phyloP scores from a whole-genome alignment of 169 alveolate genomes.

The Pseudocohnilembus persalinus region DNA sequence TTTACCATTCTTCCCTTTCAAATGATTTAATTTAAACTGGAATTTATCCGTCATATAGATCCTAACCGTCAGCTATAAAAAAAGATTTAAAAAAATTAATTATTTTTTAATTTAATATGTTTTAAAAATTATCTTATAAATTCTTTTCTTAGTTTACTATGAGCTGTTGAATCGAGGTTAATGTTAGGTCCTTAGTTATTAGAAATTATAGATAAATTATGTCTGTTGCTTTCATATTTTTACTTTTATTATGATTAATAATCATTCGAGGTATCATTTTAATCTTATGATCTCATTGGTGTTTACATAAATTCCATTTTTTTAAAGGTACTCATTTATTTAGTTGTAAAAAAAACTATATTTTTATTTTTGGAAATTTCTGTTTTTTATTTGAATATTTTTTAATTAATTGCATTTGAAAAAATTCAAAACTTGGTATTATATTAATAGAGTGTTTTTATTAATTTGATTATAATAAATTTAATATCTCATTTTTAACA shows the following conservation, averaged over 20 bases:
- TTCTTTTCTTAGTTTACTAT: too few species aligned
- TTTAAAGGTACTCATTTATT: not conserved
- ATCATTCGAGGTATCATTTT: not conserved
- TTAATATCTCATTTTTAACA: too few species aligned
- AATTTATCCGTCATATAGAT: not conserved
- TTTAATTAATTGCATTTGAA: too few species aligned
- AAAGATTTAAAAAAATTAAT: not conserved
- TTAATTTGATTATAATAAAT: too few species aligned
- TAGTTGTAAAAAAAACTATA: too few species aligned
- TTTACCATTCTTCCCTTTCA: not conserved
- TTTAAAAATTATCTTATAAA: too few species aligned
- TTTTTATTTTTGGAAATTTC: not conserved
- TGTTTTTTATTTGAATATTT: too few species aligned
- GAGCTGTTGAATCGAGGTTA: not conserved
- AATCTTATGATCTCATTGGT: not conserved
- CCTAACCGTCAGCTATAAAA: not conserved
- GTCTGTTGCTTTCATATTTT: not conserved
- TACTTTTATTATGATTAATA: not conserved
- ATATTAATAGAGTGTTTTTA: too few species aligned
- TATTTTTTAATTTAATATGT: too few species aligned
- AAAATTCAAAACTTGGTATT: too few species aligned
- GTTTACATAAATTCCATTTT: not conserved
- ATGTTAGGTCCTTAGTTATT: not conserved
- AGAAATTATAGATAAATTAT: too few species aligned
- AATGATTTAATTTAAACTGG: not conserved